Conservation (phyloP, 2,329 filamentous ascomycete species). For the Monascus ruber region DNA sequence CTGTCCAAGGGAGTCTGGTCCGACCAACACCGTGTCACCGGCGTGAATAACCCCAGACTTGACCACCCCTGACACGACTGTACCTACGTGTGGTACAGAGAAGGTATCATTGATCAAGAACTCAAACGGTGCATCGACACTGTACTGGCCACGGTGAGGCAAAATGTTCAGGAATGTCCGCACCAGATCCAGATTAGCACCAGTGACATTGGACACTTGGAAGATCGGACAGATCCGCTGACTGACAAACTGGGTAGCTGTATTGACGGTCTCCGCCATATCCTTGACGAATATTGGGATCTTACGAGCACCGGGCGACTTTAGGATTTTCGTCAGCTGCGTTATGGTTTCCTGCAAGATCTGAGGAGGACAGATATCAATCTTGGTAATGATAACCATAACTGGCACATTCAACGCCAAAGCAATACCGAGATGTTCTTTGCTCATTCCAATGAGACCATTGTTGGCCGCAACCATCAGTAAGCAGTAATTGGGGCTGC, state of each 20-base stretch:
- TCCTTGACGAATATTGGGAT: constrained; percentile 93
- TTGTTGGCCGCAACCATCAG: constrained; percentile 99
- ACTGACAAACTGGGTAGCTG: constrained; percentile 88
- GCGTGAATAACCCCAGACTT: constrained; percentile 78
- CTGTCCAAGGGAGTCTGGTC: constrained; percentile 80
- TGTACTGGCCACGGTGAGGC: constrained; percentile 87
- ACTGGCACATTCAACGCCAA: constrained; percentile 91
- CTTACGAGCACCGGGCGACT: constrained; percentile 85
- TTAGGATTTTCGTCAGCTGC: constrained; percentile 84
- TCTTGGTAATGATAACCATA: constrained; percentile 96
- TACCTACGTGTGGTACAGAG: constrained; percentile 93
- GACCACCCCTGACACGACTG: constrained; percentile 88
- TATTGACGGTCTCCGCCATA: constrained; percentile 84
- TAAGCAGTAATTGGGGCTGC: constrained; percentile 92
- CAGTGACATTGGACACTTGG: constrained; percentile 95
- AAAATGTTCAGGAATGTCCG: constrained; percentile 90
- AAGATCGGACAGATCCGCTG: constrained; percentile 95
- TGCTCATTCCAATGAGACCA: constrained; percentile 93
- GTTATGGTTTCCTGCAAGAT: constrained; percentile 88
- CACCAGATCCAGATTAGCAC: constrained; percentile 79
- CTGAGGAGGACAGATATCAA: constrained; percentile 93
- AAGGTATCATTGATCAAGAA: constrained; percentile 97
- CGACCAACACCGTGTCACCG: constrained; percentile 80
- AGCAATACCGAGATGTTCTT: constrained; percentile 92
- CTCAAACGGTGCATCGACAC: constrained; percentile 77